Conservation (phyloP, 2,329 filamentous ascomycete species). For the Monilinia aucupariae region DNA sequence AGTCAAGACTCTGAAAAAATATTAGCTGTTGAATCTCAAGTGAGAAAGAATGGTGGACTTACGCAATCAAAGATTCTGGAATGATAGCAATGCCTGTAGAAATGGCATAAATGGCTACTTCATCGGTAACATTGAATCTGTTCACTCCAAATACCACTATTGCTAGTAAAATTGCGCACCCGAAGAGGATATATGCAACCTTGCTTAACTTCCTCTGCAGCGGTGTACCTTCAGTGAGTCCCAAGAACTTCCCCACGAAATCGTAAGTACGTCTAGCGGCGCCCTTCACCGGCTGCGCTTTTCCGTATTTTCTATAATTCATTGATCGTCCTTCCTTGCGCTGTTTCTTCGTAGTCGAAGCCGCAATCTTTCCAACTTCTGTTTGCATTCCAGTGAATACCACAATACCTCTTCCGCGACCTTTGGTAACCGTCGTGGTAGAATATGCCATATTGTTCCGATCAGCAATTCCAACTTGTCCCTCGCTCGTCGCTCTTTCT, state of each 20-base stretch:
- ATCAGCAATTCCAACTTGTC: constrained; percentile 45
- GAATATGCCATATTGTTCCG: constrained; percentile 51
- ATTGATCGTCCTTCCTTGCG: constrained; percentile 48
- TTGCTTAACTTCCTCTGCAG: constrained; percentile 61
- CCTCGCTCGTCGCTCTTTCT: constrained; percentile 38
- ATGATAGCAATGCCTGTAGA: constrained; percentile 50
- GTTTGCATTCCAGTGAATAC: constrained; percentile 51
- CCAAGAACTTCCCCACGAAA: constrained; percentile 49
- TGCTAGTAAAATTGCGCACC: constrained; percentile 43
- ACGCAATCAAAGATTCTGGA: constrained; percentile 50
- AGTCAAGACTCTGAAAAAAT: constrained; percentile 52
- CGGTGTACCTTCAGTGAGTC: constrained; percentile 57
- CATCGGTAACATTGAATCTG: constrained; percentile 37
- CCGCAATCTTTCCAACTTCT: constrained; percentile 52
- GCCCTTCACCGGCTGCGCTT: constrained; percentile 44
- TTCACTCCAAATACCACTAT: constrained; percentile 39
- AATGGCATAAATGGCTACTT: constrained; percentile 34
- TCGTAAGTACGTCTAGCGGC: constrained; percentile 44
- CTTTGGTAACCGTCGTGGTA: constrained; percentile 50
- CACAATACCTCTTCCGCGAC: constrained; percentile 49
- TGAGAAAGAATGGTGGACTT: constrained; percentile 15
- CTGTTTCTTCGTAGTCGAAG: constrained; percentile 44
- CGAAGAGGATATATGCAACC: constrained; percentile 59
- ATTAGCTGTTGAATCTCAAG: constrained; percentile 19
- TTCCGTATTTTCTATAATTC: constrained; percentile 42